Conservation (phyloP, 2,329 filamentous ascomycete genomes). For the Madurella fahalii region DNA sequence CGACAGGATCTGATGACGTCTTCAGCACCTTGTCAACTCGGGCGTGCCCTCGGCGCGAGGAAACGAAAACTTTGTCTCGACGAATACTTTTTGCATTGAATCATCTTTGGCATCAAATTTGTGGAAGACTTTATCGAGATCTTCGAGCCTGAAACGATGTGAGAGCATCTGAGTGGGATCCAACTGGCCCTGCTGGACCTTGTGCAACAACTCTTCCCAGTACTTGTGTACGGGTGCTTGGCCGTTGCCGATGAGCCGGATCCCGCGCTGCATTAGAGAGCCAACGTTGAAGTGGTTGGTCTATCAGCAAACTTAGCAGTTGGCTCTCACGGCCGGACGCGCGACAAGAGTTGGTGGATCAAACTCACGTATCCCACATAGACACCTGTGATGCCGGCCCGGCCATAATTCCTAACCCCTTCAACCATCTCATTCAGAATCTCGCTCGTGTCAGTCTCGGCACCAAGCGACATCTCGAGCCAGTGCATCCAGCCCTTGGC, state of each 20-base stretch:
- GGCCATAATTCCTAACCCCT: constrained; percentile 66
- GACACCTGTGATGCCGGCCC: constrained; percentile 72
- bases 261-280: constrained; percentile 79
- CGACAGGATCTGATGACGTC: neutral
- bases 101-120: constrained; percentile 61
- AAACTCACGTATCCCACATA: constrained; percentile 55
- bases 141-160: constrained; percentile 71
- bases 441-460: constrained; percentile 82
- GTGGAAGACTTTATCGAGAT: constrained; percentile 63
- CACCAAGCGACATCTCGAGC: constrained; percentile 55
- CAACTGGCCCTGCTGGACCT: constrained; percentile 63
- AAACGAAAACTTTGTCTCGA: constrained; percentile 54
- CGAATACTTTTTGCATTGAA: constrained; percentile 76
- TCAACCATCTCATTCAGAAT: constrained; percentile 77
- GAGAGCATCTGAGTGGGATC: constrained; percentile 77
- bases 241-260: constrained; percentile 67
- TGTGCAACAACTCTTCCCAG: constrained; percentile 70
- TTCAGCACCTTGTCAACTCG: constrained; percentile 36
- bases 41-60: constrained; percentile 43
- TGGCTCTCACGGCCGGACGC: too few species aligned
- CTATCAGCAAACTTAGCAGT: constrained; percentile 31
- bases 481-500: constrained; percentile 59
- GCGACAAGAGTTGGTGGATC: neutral
- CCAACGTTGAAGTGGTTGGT: constrained; percentile 83
- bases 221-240: constrained; percentile 75